These are phyloP conservation scores for Fusarium compactum DNA, from an alignment of 2,329 filamentous ascomycete genomes.

Conservation along the genomic window DNA sequence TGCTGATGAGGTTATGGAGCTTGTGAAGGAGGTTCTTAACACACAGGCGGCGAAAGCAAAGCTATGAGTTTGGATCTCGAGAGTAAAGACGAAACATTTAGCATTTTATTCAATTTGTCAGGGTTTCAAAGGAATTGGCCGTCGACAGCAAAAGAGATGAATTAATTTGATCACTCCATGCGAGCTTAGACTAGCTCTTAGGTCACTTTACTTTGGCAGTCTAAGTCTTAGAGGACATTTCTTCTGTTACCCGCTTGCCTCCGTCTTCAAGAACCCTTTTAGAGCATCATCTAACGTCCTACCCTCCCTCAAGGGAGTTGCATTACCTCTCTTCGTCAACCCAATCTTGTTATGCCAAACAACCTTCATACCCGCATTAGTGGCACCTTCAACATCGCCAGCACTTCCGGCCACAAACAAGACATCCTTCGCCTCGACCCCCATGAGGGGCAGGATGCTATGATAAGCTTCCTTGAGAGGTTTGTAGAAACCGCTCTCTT, in stretches of 20 bases:
- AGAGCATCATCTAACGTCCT: slow-evolving; percentile 8
- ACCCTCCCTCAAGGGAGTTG: slow-evolving; percentile 15
- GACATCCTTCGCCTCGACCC: slow-evolving; percentile 44
- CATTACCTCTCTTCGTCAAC: slow-evolving; percentile 44
- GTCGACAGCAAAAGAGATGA: too few species aligned
- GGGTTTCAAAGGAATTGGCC: too few species aligned
- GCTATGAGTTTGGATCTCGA: too few species aligned
- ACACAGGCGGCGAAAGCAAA: neutral
- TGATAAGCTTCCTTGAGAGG: slow-evolving; percentile 51
- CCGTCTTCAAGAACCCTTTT: neutral
- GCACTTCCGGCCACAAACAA: slow-evolving; percentile 56
- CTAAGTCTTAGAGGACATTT: too few species aligned
- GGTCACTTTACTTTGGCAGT: too few species aligned
- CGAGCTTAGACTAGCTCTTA: too few species aligned
- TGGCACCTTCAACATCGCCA: slow-evolving; percentile 55
- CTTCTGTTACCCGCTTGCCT: too few species aligned
- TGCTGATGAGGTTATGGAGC: slow-evolving; percentile 59
- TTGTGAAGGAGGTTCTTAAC: slow-evolving; percentile 25
- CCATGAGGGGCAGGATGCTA: slow-evolving; percentile 47
- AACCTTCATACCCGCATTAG: slow-evolving; percentile 54
- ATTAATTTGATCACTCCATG: too few species aligned
- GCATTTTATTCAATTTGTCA: too few species aligned
- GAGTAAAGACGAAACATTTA: too few species aligned
- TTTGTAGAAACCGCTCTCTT: slow-evolving; percentile 57
- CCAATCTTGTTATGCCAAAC: slow-evolving; percentile 55